Base-by-base conservation (phyloP, 2,329 filamentous ascomycete species). In the Cytospora piceae region DNA sequence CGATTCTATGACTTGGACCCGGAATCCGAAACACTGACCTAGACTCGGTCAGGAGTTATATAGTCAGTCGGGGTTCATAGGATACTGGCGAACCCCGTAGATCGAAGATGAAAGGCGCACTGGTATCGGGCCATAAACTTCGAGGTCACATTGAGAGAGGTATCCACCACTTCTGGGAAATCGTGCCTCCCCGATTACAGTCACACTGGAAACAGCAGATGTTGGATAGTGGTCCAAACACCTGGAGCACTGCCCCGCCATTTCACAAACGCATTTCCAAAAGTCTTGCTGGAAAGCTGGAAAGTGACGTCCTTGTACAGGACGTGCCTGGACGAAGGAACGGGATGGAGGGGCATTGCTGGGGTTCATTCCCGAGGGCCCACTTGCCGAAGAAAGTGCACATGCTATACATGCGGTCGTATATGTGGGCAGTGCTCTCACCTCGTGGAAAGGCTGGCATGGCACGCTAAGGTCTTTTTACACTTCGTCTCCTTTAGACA, bases 341-440 rank as follows among this genome's bases (percentile, higher is more conserved):
- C 3, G 39, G 37, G 12, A 9, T 22, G 6, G 42, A n/a, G n/a
- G 46, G 46, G 46, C 46, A 22, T 24, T 49, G n/a, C 46, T 49
- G 46, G 46, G n/a, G 46, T 12, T 12, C 3, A 5, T 49, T 24
- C 27, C n/a, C 34, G 29, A 29, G 12, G 37, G 27, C 46, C 60
- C 53, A 63, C 60, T 57, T 57, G 39, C 60, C 52, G 60, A 49
- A 37, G 31, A 29, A 29, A 29, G 42, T 32, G 37, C n/a, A 57
- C 34, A 37, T 14, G 32, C 11, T 8, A 37, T 37, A 12, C 12
- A 15, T 14, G 34, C 12, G 12, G 11, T 12, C 14, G 34, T 12
- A 37, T 42, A n/a, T 3, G 17, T 4, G 20, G 39, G 39, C 39
- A 42, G 39, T 37, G 34, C 34, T 14, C 32, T 34, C 32, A 34